Base-by-base conservation (phyloP, 805 yeast genomes). In the Saccharomycodes ludwigii region DNA sequence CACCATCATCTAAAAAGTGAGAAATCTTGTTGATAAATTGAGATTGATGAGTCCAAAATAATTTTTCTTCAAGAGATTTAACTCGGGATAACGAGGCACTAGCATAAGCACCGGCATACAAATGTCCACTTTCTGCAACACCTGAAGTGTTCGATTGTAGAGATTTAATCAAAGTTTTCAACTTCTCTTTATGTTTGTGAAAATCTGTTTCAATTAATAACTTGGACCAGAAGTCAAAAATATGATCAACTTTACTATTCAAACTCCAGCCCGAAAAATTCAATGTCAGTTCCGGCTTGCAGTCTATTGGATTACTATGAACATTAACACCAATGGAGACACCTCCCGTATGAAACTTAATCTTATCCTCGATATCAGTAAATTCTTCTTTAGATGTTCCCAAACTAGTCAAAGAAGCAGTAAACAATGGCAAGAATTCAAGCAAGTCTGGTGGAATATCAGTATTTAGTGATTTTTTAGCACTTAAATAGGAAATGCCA, bases 91-190 rank as follows among this genome's bases (percentile, higher is more conserved):
- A 54, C 18, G 69, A 65, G 1, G 94, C 67, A 16, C 71, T 62
- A 2, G 94, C 76, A 44, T 61, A 69, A 4, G 73, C 63, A 42
- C 73, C 67, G 3, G 97, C 95, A 55, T 69, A 86, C 2, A 76
- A 60, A 49, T 91, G 96, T 1, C 98, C 98, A 34, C 79, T 63
- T 35, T 86, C 91, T 7, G 95, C 86, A 31, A 91, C 73, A 5
- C 69, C 63, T 35, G 83, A 61, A 46, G 82, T 81, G 43, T 83
- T 86, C 21, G 85, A 75, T 0, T 81, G 78, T 45, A 78, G 53
- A 24, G 77, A 69, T 46, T 79, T 79, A 25, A 91, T 71, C 46
- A 91, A 61, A 1, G 80, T 72, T 35, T 71, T 63, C 36, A 91
- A 61, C 47, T 85, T 88, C 32, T 74, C 77, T 30, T 73, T 59